Evolutionary conservation across 179 eudicot species (phyloP).

Genomic region (Nepenthes alata): DNA sequence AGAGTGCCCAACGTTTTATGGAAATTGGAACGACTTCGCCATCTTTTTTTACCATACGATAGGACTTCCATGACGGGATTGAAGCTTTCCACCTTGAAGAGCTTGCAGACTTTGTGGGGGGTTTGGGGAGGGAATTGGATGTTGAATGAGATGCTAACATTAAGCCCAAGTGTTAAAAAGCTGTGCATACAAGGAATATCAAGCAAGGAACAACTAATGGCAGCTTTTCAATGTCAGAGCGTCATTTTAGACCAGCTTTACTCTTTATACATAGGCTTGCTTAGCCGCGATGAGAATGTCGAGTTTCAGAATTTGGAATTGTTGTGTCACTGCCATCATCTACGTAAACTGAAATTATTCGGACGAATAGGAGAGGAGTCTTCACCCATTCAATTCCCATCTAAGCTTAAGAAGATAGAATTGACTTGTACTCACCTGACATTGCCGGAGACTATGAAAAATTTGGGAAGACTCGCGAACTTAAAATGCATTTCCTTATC

Average conservation of each 20-base stretch:
- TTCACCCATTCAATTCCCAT: conserved; percentile 9
- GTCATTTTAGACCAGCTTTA: neutral
- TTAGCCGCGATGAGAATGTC: neutral
- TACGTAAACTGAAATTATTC: conserved; percentile 13
- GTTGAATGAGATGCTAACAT: neutral
- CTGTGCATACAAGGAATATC: neutral
- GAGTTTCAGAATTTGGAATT: neutral
- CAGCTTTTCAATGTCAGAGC: conserved; percentile 2
- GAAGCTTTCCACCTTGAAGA: conserved; percentile 6
- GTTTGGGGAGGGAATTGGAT: conserved; percentile 1
- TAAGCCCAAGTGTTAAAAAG: conserved; percentile 3
- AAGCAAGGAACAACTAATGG: neutral
- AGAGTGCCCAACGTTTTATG: conserved; percentile 17
- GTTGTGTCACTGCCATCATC: conserved; percentile 6
- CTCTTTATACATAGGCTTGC: conserved; percentile 5
- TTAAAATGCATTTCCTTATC: conserved; percentile 8
- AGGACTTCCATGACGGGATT: neutral
- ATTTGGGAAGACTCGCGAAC: conserved; percentile 13
- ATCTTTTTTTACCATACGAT: conserved; percentile 15
- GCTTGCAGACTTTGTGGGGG: conserved; percentile 20
- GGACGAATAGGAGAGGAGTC: conserved; percentile 5
- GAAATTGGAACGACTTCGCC: conserved; percentile 15
- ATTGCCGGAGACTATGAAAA: conserved; percentile 12
- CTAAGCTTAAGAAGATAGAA: conserved; percentile 12
- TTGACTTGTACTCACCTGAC: conserved; percentile 7